Percentiles rank a stretch among this genome's conserved stretches.
Evolutionary conservation across 331 rosid genomes (phyloP).

Genomic region (Quercus tomentella): DNA sequence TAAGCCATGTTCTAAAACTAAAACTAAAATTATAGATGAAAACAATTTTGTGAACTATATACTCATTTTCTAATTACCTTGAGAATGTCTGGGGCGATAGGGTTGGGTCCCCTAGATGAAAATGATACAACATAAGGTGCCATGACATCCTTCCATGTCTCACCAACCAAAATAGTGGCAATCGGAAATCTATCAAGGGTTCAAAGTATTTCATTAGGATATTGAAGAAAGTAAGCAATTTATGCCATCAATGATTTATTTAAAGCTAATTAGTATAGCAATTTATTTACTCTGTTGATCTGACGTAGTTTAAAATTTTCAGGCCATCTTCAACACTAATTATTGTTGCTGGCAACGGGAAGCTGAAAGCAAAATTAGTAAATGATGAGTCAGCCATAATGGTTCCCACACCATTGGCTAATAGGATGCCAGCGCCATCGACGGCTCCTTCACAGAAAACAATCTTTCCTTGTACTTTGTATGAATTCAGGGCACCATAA

Average conservation of each 20-base stretch:
- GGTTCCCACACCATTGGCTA: background rate
- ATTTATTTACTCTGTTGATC: background rate
- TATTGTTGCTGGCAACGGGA: background rate
- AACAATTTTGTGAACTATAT: background rate
- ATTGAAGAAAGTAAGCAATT: background rate
- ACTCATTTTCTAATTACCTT: background rate
- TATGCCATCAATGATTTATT: background rate
- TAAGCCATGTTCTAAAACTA: background rate
- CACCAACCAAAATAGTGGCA: slow-evolving; percentile 11
- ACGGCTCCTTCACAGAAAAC: background rate
- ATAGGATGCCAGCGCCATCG: background rate
- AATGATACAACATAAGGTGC: slow-evolving; percentile 25
- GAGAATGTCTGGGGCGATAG: slow-evolving; percentile 15
- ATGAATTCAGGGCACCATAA: background rate
- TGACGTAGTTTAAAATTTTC: background rate
- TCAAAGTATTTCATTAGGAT: background rate
- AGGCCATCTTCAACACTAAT: background rate
- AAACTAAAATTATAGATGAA: background rate
- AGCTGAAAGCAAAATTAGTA: background rate
- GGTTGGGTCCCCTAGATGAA: slow-evolving; percentile 22
- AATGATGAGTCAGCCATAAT: background rate
- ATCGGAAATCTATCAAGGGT: background rate
- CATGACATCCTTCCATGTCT: slow-evolving; percentile 9
- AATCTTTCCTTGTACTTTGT: slow-evolving; percentile 1
- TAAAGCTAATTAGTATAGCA: background rate